Percentiles rank a stretch among this genome's conserved stretches.
Evolutionary conservation across 257 asterid species (phyloP).

Genomic region (Lycium barbarum): DNA sequence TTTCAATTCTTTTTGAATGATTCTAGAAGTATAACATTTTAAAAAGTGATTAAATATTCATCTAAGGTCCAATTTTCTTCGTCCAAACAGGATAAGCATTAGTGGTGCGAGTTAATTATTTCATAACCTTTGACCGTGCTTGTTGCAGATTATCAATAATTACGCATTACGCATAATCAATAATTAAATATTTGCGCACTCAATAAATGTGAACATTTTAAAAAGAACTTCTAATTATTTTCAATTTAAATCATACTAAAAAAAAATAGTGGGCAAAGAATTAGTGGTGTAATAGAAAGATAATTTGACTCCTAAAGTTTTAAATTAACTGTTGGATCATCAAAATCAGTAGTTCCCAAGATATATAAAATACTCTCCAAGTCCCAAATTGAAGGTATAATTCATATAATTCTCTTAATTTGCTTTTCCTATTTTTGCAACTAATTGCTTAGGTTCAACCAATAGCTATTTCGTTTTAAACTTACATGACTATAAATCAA

Average conservation of each 20-base stretch:
- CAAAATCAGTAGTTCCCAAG: not conserved
- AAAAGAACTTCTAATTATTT: not conserved
- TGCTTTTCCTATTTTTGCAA: not conserved
- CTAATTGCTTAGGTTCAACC: not conserved
- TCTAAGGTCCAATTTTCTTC: slow-evolving; percentile 6
- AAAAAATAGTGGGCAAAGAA: not conserved
- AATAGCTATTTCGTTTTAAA: not conserved
- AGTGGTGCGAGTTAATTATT: slow-evolving; percentile 17
- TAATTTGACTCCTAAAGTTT: not conserved
- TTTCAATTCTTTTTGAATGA: not conserved
- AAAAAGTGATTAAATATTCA: not conserved
- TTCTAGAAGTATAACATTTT: not conserved
- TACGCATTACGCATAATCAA: not conserved
- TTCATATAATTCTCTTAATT: too few relatives aligned
- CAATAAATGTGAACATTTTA: not conserved
- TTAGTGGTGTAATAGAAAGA: not conserved
- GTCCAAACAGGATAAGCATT: not conserved
- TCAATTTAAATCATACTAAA: too few relatives aligned
- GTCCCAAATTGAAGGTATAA: not conserved
- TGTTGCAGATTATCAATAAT: slow-evolving; percentile 21
- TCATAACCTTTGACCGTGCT: slow-evolving; percentile 1
- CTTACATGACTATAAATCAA: not conserved
- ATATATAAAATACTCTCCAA: not conserved
- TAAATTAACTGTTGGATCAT: not conserved
- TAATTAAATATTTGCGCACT: not conserved